Base-by-base conservation (phyloP, 768 basidiomycete species). In the Phaffia tasmanica region DNA sequence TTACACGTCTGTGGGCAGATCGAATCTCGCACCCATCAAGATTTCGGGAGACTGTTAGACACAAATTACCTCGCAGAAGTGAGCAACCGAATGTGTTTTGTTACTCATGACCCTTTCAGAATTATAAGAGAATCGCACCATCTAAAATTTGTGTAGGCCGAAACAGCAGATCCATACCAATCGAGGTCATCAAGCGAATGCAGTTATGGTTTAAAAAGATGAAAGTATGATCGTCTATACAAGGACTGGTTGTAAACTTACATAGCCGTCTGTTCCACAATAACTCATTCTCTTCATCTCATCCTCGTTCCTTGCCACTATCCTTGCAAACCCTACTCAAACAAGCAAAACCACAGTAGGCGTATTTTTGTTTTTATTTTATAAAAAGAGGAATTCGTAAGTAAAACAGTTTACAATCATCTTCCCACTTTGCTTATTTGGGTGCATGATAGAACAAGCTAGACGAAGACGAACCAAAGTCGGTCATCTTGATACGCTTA, bases 401-500 rank as follows among this genome's bases (percentile, higher is more conserved):
- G 15, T 6, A 23, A 1, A 2, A 47, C 59, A 60, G 59, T 48
- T 23, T 21, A 46, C 18, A 11, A 25, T 30, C 25, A 6, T 9
- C 21, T 42, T n/a, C n/a, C n/a, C n/a, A n/a, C n/a, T n/a, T n/a
- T n/a, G n/a, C n/a, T n/a, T n/a, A n/a, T n/a, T n/a, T 42, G 11
- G 11, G 11, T 42, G 11, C 35, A 42, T 11, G 35, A 5, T 48
- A 5, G 8, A 7, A 48, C n/a, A n/a, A n/a, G 16, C 18, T 29
- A 19, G 2, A 57, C 0, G 21, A n/a, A n/a, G 92, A 91, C 72
- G 97, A 94, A 1, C 94, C 94, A 77, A 99, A 99, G 74, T 99
- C 94, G n/a, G 93, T 95, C 72, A 97, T 86, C 79, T 98, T 99
- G 73, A 98, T 81, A 54, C 94, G 84, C 25, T 90, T 89, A 72